phyloP scores from a whole-genome alignment of 2,329 filamentous ascomycete species.

The Trichoderma sp. region DNA sequence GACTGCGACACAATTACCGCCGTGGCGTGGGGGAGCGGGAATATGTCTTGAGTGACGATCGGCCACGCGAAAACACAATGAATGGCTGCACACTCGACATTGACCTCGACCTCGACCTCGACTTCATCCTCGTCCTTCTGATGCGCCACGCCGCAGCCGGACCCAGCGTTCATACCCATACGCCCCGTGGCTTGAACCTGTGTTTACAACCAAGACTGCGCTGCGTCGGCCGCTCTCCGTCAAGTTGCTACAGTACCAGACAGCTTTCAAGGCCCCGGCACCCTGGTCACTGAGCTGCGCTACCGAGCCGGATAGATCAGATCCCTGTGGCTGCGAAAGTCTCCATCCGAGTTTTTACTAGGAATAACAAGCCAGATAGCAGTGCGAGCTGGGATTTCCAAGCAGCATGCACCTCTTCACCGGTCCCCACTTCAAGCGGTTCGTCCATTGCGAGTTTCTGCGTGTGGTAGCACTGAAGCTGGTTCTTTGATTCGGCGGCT shows the following conservation, averaged over 20 bases:
- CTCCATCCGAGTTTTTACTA: not conserved
- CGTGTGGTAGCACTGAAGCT: slow-evolving; percentile 25
- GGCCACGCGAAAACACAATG: slow-evolving; percentile 23
- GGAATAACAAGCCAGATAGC: not conserved
- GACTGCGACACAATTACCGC: not conserved
- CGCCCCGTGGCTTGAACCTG: not conserved
- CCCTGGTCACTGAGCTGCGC: slow-evolving; percentile 26
- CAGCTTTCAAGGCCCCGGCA: not conserved
- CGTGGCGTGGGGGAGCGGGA: slow-evolving; percentile 15
- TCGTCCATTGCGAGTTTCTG: slow-evolving; percentile 11
- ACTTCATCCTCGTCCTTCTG: not conserved
- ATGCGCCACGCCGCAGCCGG: not conserved
- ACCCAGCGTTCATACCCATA: not conserved
- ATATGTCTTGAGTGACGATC: slow-evolving; percentile 19
- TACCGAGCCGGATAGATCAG: slow-evolving; percentile 16
- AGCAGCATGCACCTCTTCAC: slow-evolving; percentile 27
- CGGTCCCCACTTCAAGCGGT: slow-evolving; percentile 29
- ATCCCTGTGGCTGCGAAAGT: slow-evolving; percentile 2
- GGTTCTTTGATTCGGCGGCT: not conserved
- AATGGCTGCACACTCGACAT: not conserved
- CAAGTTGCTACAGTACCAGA: not conserved
- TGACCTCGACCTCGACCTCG: not conserved
- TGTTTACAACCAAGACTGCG: not conserved
- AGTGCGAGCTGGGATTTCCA: slow-evolving; percentile 3
- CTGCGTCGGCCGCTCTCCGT: not conserved